Percentiles rank a stretch among this genome's conserved stretches.
phyloP scores from a whole-genome alignment of 768 basidiomycete species.

The Hericium rajendrae region DNA sequence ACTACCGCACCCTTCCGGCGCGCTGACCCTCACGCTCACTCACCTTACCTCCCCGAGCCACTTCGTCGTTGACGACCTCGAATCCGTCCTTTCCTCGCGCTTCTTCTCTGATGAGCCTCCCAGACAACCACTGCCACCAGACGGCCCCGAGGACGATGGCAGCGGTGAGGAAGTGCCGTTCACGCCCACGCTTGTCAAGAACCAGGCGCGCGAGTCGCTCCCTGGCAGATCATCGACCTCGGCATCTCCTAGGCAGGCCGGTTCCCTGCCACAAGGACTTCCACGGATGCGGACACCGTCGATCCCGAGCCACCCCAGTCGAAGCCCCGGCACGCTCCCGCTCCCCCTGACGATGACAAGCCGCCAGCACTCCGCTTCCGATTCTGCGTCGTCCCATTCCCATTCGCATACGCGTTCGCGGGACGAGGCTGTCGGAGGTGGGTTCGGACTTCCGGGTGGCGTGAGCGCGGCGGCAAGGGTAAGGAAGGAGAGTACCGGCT shows the following conservation, averaged over 20 bases:
- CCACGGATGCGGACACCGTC: constrained; percentile 22
- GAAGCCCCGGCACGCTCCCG: constrained; percentile 26
- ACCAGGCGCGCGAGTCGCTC: constrained; percentile 49
- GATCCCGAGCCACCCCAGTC: constrained; percentile 27
- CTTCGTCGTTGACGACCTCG: constrained; percentile 58
- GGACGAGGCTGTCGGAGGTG: constrained; percentile 22
- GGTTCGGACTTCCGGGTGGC: not conserved
- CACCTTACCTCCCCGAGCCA: constrained; percentile 65
- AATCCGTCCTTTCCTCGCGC: constrained; percentile 63
- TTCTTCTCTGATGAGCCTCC: constrained; percentile 38
- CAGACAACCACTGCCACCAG: too few species aligned
- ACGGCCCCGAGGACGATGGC: constrained; percentile 43
- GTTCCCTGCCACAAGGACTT: constrained; percentile 22
- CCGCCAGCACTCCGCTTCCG: constrained; percentile 17
- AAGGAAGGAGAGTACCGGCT: constrained; percentile 40
- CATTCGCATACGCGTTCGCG: constrained; percentile 26
- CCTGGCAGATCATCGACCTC: constrained; percentile 22
- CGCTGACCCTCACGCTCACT: constrained; percentile 48
- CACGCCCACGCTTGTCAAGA: constrained; percentile 61
- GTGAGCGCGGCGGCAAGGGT: constrained; percentile 25
- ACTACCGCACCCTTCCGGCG: constrained; percentile 60
- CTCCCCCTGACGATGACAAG: constrained; percentile 22
- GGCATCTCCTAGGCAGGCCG: not conserved
- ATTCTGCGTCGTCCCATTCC: constrained; percentile 32
- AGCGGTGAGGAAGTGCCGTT: constrained; percentile 31